A percentile compares a stretch with the other conserved stretches of the same genome.
Conservation (phyloP, 2,329 filamentous ascomycete genomes). For the Bisporella sp. region DNA sequence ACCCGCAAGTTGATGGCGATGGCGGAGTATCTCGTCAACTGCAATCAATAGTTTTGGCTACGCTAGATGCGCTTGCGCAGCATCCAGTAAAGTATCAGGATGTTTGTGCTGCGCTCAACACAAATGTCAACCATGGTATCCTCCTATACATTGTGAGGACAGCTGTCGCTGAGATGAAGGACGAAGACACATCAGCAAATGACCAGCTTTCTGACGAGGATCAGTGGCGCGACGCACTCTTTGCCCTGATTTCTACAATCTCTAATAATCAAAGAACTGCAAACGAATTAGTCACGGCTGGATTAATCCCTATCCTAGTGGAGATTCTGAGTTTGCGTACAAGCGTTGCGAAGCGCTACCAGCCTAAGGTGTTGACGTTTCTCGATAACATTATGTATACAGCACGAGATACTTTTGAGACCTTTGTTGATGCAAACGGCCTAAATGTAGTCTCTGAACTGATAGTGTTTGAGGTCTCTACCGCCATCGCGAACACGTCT, state of each 20-base stretch:
- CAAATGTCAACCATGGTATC: conserved; percentile 93
- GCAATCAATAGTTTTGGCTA: conserved; percentile 73
- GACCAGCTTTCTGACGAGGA: conserved; percentile 50
- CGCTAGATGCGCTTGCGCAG: conserved; percentile 81
- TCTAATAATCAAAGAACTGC: conserved; percentile 69
- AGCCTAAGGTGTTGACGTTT: conserved; percentile 79
- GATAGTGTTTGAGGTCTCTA: conserved; percentile 69
- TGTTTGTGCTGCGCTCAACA: conserved; percentile 83
- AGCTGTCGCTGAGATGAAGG: conserved; percentile 74
- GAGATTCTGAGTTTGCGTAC: conserved; percentile 83
- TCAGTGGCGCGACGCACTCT: conserved; percentile 85
- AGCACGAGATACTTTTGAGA: conserved; percentile 76
- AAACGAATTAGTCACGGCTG: conserved; percentile 79
- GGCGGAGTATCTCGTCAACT: conserved; percentile 64
- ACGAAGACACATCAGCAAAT: conserved; percentile 49
- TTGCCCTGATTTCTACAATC: conserved; percentile 79
- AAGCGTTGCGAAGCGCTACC: conserved; percentile 71
- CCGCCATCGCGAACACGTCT: conserved; percentile 56
- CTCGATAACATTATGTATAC: conserved; percentile 83
- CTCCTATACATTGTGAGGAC: conserved; percentile 90
- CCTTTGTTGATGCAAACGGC: conserved; percentile 74
- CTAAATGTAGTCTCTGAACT: conserved; percentile 88
- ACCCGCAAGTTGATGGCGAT: conserved; percentile 67
- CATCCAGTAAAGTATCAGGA: conserved; percentile 72
- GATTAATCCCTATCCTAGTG: conserved; percentile 82